Evolutionary conservation across 2,329 filamentous ascomycete species (phyloP), one percentile per base, ranked within the genome.

Genomic region (Corinectria fuckeliana): DNA sequence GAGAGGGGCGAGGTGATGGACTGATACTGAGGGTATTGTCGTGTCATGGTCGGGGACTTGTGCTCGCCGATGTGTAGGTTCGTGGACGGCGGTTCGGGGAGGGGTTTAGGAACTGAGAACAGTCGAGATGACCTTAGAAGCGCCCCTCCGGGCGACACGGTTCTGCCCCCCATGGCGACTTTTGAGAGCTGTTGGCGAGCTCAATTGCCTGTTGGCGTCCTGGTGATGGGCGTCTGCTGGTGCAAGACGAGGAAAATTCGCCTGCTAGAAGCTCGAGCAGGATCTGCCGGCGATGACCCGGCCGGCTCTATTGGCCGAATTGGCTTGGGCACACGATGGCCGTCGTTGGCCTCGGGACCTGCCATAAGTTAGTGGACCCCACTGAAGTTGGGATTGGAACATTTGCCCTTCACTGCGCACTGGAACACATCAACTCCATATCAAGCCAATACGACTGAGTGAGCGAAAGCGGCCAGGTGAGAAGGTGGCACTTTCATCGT

Each of bases 101-200:
- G 83, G 20, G 92, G 87, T 58, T 87, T 84, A 13, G 94, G 93
- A 56, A 98, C 82, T 21, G 93, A 90, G 79, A 98, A 98, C 69
- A 98, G 85, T 67, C 94, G 91, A 59, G 94, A 98, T 60, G 88
- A 87, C 75, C 94, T 89, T 72, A 98, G 85, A 67, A 98, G 84
- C 69, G 85, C 82, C 64, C 81, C 87, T 72, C 87, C 87, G 57
- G 87, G 87, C 65, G 87, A 87, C 70, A 87, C 67, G 57, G 71
- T 69, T 51, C 68, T 71, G 58, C 51, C 65, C 64, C 66, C 67
- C 76, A 78, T 78, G 36, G 56, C 71, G 65, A 69, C 59, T 59
- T 69, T 58, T 58, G 32, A 62, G 58, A 66, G 63, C 65, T 63
- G 53, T 65, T 69, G 58, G 50, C 56, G 62, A 69, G 68, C 74